These are phyloP conservation scores for Puccinellia tenuiflora DNA, from an alignment of 176 grass and related monocot genomes.

Conservation along the genomic window DNA sequence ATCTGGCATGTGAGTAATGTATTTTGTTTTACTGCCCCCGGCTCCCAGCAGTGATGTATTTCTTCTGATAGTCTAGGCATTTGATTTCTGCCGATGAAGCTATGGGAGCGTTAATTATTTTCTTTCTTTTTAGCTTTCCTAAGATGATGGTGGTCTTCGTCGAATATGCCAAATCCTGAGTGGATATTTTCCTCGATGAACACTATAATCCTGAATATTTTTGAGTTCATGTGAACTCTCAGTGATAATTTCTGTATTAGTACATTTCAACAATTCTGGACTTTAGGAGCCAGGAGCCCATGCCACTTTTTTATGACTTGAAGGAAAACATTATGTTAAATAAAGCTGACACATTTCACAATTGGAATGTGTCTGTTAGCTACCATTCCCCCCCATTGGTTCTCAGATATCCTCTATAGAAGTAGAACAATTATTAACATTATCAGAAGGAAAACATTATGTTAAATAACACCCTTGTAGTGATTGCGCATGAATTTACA, in stretches of 20 bases:
- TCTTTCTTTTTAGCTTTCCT: neutral
- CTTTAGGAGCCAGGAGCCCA: neutral
- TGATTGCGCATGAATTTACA: no score
- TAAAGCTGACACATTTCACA: neutral
- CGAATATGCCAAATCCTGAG: neutral
- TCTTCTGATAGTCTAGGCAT: conserved; percentile 2
- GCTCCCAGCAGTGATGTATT: neutral
- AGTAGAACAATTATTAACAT: neutral
- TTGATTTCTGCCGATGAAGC: neutral
- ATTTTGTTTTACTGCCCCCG: neutral
- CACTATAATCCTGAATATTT: neutral
- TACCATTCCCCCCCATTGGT: neutral
- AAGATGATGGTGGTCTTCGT: neutral
- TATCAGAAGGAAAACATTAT: no score
- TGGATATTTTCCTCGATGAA: neutral
- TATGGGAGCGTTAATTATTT: neutral
- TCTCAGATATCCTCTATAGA: neutral
- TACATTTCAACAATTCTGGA: neutral
- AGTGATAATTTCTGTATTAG: neutral
- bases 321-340: neutral
- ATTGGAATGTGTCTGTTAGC: neutral
- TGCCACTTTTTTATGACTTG: no score
- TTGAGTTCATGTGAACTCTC: neutral
- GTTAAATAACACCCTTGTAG: no score
- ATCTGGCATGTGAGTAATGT: neutral